Percentiles rank a stretch among this genome's conserved stretches.
Conservation (phyloP, 352 stramenopile genomes). For the Blastocystis sp. region DNA sequence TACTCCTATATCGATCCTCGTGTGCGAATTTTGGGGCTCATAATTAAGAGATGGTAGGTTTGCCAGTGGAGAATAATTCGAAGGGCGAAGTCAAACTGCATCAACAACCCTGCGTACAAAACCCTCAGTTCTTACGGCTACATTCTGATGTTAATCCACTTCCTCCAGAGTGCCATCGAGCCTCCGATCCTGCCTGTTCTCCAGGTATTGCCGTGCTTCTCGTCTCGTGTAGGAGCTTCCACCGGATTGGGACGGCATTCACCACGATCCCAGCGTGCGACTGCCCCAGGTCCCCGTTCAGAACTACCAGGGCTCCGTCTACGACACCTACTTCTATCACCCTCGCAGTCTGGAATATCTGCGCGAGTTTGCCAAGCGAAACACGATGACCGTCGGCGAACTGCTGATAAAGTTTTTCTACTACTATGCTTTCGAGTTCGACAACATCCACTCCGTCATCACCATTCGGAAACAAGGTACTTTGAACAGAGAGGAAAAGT, state of each 20-base stretch:
- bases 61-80: neutral
- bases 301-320: constrained; percentile 49
- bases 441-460: constrained; percentile 85
- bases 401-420: constrained; percentile 90
- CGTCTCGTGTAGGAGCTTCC: constrained; percentile 42
- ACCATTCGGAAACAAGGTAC: constrained; percentile 76
- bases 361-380: constrained; percentile 42
- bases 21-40: constrained; percentile 81
- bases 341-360: constrained; percentile 43
- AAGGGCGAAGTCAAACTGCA: constrained; percentile 83
- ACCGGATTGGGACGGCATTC: constrained; percentile 57
- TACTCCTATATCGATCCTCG: constrained; percentile 77
- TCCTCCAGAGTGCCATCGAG: constrained; percentile 74
- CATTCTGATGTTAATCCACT: constrained; percentile 91
- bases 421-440: constrained; percentile 89
- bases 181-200: constrained; percentile 86
- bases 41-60: constrained; percentile 85
- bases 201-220: constrained; percentile 69
- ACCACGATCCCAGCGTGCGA: neutral
- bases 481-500: constrained; percentile 64
- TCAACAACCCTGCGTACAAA: constrained; percentile 90
- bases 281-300: constrained; percentile 57
- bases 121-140: constrained; percentile 95
- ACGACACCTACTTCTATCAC: constrained; percentile 65
- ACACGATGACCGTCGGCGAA: constrained; percentile 67